These are phyloP conservation scores for Globisporangium cederbergense DNA, from an alignment of 352 stramenopile species.

Conservation along the genomic window DNA sequence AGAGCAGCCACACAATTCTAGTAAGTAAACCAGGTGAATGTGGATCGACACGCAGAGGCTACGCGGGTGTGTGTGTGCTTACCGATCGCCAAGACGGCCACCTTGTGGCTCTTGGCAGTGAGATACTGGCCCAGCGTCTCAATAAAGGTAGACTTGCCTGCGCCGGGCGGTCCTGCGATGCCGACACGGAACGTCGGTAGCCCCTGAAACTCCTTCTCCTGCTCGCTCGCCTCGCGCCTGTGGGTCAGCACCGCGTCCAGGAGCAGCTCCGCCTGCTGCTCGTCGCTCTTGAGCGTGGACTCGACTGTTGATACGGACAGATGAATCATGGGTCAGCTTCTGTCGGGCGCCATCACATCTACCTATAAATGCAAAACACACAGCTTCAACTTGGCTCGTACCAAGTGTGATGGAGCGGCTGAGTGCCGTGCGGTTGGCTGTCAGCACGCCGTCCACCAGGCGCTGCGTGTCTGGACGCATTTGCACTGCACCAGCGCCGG, in stretches of 20 bases:
- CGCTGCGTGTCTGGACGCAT: slow-evolving; percentile 43
- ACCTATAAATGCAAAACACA: not conserved
- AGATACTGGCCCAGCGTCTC: slow-evolving; percentile 92
- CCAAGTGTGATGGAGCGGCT: slow-evolving; percentile 74
- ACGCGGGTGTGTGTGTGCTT: not conserved
- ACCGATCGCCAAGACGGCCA: slow-evolving; percentile 94
- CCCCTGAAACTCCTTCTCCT: slow-evolving; percentile 17
- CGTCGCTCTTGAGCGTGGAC: slow-evolving; percentile 66
- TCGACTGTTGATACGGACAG: slow-evolving; percentile 47
- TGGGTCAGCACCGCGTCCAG: slow-evolving; percentile 79
- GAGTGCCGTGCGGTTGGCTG: slow-evolving; percentile 56
- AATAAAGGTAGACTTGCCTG: slow-evolving; percentile 98
- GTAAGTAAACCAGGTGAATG: not conserved
- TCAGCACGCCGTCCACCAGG: slow-evolving; percentile 52
- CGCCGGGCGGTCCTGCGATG: slow-evolving; percentile 90
- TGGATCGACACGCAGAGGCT: not conserved
- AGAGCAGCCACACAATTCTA: not conserved
- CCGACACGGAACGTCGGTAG: slow-evolving; percentile 83
- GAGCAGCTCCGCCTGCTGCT: slow-evolving; percentile 82
- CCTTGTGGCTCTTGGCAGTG: slow-evolving; percentile 72
- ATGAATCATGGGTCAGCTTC: not conserved
- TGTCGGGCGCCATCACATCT: too few relatives aligned
- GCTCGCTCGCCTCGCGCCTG: slow-evolving; percentile 37
- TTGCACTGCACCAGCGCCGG: slow-evolving; percentile 3
- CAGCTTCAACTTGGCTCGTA: slow-evolving; percentile 21